Percentiles rank a stretch among this genome's conserved stretches.
Evolutionary conservation across 2,329 filamentous ascomycete genomes (phyloP).

Genomic region (Chalara sp.): DNA sequence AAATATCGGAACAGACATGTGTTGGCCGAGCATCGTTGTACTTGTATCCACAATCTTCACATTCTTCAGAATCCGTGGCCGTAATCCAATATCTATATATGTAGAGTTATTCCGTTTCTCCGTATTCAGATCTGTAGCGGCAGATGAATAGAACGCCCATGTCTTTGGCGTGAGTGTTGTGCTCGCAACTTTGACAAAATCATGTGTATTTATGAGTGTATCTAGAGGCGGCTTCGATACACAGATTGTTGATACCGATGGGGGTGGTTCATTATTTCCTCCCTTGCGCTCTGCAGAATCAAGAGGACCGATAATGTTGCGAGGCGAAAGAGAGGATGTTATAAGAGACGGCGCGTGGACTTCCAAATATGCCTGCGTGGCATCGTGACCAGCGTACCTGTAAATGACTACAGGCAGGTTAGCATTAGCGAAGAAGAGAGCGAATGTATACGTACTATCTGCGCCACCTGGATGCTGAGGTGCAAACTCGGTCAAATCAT

Average conservation of each 20-base stretch:
- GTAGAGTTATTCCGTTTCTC: constrained; percentile 48
- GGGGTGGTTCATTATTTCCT: constrained; percentile 37
- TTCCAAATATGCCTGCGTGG: constrained; percentile 44
- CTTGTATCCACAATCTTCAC: constrained; percentile 45
- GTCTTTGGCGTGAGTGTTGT: constrained; percentile 51
- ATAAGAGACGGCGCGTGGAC: constrained; percentile 44
- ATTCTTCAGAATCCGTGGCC: constrained; percentile 50
- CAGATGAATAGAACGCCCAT: constrained; percentile 65
- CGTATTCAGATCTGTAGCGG: constrained; percentile 62
- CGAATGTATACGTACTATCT: constrained; percentile 32
- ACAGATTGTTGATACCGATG: constrained; percentile 19
- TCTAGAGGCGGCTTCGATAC: constrained; percentile 34
- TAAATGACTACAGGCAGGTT: constrained; percentile 33
- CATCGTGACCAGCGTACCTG: constrained; percentile 45
- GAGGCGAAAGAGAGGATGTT: constrained; percentile 32
- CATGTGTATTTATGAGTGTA: constrained; percentile 50
- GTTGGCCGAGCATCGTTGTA: constrained; percentile 47
- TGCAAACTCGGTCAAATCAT: constrained; percentile 60
- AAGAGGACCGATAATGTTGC: constrained; percentile 43
- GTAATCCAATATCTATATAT: constrained; percentile 50
- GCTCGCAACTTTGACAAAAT: constrained; percentile 53
- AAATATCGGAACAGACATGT: constrained; percentile 51
- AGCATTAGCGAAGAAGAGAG: not conserved
- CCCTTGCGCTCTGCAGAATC: constrained; percentile 40
- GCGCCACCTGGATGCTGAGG: constrained; percentile 56